phyloP scores from a whole-genome alignment of 2,329 filamentous ascomycete genomes.

The Fusarium succisae region DNA sequence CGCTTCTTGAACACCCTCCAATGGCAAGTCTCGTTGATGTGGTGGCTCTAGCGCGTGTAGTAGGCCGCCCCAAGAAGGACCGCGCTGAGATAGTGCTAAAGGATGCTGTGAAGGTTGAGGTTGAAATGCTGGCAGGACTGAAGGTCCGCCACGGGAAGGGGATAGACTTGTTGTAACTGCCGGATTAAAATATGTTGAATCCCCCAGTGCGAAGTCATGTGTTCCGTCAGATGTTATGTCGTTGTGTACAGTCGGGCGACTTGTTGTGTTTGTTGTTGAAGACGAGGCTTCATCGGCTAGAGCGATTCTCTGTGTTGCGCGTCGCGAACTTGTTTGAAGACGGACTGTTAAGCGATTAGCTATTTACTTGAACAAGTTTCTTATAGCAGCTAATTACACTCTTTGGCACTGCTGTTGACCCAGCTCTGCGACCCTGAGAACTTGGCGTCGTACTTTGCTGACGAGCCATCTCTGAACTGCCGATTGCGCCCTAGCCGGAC shows the following conservation, averaged over 20 bases:
- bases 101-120: neutral
- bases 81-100: slow-evolving; percentile 3
- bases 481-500: slow-evolving; percentile 11
- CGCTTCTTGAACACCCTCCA: slow-evolving; percentile 25
- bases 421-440: slow-evolving; percentile 31
- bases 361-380: accelerated
- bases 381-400: neutral
- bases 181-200: neutral
- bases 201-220: neutral
- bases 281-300: neutral
- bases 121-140: neutral
- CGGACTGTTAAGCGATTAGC: neutral
- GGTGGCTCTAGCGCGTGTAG: slow-evolving; percentile 3
- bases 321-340: slow-evolving; percentile 25
- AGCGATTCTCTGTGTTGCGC: slow-evolving; percentile 5
- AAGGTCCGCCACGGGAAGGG: neutral
- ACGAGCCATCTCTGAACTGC: slow-evolving; percentile 30
- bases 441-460: slow-evolving; percentile 37
- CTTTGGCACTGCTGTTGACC: slow-evolving; percentile 35
- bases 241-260: neutral
- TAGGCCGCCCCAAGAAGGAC: slow-evolving; percentile 15
- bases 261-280: accelerated
- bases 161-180: neutral
- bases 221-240: neutral
- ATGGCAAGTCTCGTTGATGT: neutral